Evolutionary conservation across 139 green algal species (phyloP), one percentile per base, ranked within the genome.

Genomic region (Micractinium conductrix): DNA sequence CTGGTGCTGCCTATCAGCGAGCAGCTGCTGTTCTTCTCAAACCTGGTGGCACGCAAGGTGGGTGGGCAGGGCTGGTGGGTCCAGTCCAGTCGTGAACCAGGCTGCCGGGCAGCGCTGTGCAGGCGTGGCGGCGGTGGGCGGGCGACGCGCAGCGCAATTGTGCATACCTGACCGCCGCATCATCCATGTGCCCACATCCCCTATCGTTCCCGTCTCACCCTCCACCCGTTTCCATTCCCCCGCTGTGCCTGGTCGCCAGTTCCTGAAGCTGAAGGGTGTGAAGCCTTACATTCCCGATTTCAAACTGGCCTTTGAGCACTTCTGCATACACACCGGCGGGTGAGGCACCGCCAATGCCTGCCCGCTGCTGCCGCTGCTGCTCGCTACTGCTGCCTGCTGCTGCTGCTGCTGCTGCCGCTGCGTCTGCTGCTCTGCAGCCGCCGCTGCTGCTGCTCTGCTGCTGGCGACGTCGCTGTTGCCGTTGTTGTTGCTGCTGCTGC

Each of bases 291-390:
- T 99, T 84, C 97, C 97, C 0, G 95, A 99, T 93, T 99, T 99
- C 92, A 98, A 98, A 89, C 92, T 96, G 16, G 97, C 97, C 2
- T 99, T 99, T 84, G 94, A 99, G 88, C 96, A 99, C 87, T 95
- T 99, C 79, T 99, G 97, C 93, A 99, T 99, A 80, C 96, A 99
- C 93, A 98, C 96, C 0, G 96, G 93, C n/a, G 96, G 96, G 5
- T 90, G 95, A n/a, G n/a, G n/a, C n/a, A 21, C 55, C 4, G 55
- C 21, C 96, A 92, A 28, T n/a, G n/a, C n/a, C n/a, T n/a, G n/a
- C n/a, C n/a, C n/a, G n/a, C n/a, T n/a, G 96, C 98, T 24, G 55
- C 12, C 8, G 26, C 55, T 65, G 55, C 55, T 65, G 55, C 55
- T 65, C 21, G 55, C 26, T 5, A 5, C 12, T 24, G 21, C 26